Conservation (phyloP, 192 early-diverging fungal species). For the Backusella macrospora region DNA sequence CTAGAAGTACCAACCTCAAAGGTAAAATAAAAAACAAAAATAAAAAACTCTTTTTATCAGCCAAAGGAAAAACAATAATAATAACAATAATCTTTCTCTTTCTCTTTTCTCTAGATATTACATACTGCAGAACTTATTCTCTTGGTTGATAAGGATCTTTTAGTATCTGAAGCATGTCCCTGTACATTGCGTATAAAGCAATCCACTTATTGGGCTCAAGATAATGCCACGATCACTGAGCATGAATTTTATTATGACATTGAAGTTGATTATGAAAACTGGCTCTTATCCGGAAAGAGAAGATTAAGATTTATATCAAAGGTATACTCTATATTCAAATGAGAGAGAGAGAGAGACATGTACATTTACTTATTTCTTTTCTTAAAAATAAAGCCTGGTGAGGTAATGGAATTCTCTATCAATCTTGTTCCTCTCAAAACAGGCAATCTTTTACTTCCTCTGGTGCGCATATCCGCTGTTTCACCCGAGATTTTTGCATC, state of each 20-base stretch:
- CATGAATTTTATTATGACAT: slow-evolving; percentile 63
- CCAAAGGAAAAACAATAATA: not conserved
- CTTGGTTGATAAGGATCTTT: slow-evolving; percentile 41
- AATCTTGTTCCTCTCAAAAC: slow-evolving; percentile 62
- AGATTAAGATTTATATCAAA: slow-evolving; percentile 59
- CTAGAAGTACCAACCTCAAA: slow-evolving; percentile 50
- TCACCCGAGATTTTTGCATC: slow-evolving; percentile 47
- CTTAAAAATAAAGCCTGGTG: slow-evolving; percentile 46
- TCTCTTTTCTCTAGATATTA: slow-evolving; percentile 40
- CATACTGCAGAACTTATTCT: slow-evolving; percentile 57
- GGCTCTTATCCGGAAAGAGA: slow-evolving; percentile 66
- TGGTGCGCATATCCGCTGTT: slow-evolving; percentile 47
- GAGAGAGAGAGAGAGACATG: not conserved
- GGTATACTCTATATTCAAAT: slow-evolving; percentile 37
- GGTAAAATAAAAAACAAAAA: slow-evolving; percentile 31
- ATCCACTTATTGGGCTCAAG: slow-evolving; percentile 53
- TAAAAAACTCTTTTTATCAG: not conserved
- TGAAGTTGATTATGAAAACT: slow-evolving; percentile 66
- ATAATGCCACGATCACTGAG: slow-evolving; percentile 16
- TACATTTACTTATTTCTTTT: not conserved
- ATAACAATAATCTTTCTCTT: not conserved
- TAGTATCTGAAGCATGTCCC: slow-evolving; percentile 59
- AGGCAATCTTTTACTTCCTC: slow-evolving; percentile 57
- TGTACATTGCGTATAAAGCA: slow-evolving; percentile 56
- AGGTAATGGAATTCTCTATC: slow-evolving; percentile 49